phyloP scores from a whole-genome alignment of 441 rosid species.

The Biscutella laevigata region DNA sequence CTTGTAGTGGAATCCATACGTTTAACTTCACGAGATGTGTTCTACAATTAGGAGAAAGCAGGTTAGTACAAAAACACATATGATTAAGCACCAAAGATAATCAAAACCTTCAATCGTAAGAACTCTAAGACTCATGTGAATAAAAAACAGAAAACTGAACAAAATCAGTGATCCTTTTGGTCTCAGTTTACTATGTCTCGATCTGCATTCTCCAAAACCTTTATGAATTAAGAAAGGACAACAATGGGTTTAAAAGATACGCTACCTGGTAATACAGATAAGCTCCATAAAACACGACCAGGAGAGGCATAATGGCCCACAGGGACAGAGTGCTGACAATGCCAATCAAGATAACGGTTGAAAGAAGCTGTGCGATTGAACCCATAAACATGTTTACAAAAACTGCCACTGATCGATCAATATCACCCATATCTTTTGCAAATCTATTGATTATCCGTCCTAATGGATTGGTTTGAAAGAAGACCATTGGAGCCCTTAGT shows the following conservation, averaged over 20 bases:
- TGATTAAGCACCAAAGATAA: background rate
- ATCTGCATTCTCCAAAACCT: background rate
- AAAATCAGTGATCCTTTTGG: background rate
- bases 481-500: conserved; percentile 95
- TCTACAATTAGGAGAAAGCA: conserved; percentile 36
- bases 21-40: conserved; percentile 87
- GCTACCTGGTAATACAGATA: conserved; percentile 95
- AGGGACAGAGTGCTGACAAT: conserved; percentile 93
- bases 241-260: conserved; percentile 12
- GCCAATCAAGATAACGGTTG: conserved; percentile 88
- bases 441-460: conserved; percentile 95
- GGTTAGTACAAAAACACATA: conserved; percentile 3
- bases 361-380: conserved; percentile 77
- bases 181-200: background rate
- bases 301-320: conserved; percentile 97
- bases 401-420: conserved; percentile 78
- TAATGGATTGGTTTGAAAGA: conserved; percentile 93
- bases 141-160: background rate
- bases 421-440: conserved; percentile 93
- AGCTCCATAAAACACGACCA: conserved; percentile 85
- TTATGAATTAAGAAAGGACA: background rate
- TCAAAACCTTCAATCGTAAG: background rate
- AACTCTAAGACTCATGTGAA: background rate
- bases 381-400: conserved; percentile 79
- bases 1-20: conserved; percentile 77